A percentile compares a stretch with the other conserved stretches of the same genome.
Evolutionary conservation across 331 rosid genomes (phyloP).

Genomic region (Quercus phellos): DNA sequence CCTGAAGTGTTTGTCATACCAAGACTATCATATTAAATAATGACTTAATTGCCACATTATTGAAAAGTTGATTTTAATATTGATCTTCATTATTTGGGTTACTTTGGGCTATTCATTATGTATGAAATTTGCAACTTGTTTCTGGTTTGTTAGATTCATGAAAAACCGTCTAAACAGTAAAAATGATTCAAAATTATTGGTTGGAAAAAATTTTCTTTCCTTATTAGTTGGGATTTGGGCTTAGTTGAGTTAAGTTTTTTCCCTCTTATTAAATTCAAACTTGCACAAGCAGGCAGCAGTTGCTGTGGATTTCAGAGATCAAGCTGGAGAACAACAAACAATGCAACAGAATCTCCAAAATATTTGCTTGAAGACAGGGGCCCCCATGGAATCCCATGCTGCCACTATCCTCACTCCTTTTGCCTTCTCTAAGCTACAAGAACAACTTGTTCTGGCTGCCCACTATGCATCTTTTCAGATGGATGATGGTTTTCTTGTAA

Average conservation of each 20-base stretch:
- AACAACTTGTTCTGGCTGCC: constrained; percentile 94
- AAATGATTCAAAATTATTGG: background rate
- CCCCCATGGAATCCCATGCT: constrained; percentile 98
- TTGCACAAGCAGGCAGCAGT: constrained; percentile 73
- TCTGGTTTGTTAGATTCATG: background rate
- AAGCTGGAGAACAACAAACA: constrained; percentile 95
- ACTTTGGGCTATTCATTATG: background rate
- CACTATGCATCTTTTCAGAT: constrained; percentile 88
- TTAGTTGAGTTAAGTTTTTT: background rate
- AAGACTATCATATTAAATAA: too few species aligned
- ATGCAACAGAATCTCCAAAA: constrained; percentile 99
- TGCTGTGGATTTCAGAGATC: constrained; percentile 95
- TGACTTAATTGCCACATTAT: background rate
- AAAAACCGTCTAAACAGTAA: background rate
- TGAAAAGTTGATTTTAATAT: background rate
- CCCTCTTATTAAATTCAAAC: constrained; percentile 16
- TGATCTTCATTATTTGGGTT: background rate
- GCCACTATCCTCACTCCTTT: constrained; percentile 83
- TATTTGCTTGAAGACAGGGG: constrained; percentile 92
- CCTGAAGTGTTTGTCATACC: too few species aligned
- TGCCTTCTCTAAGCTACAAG: constrained; percentile 95
- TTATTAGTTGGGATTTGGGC: background rate
- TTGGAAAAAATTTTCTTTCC: background rate
- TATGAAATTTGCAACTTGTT: background rate
- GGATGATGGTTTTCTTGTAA: constrained; percentile 85